Percentiles rank a stretch among this genome's conserved stretches.
phyloP scores from a whole-genome alignment of 164 flowering plant genomes.

The Macadamia tetraphylla region DNA sequence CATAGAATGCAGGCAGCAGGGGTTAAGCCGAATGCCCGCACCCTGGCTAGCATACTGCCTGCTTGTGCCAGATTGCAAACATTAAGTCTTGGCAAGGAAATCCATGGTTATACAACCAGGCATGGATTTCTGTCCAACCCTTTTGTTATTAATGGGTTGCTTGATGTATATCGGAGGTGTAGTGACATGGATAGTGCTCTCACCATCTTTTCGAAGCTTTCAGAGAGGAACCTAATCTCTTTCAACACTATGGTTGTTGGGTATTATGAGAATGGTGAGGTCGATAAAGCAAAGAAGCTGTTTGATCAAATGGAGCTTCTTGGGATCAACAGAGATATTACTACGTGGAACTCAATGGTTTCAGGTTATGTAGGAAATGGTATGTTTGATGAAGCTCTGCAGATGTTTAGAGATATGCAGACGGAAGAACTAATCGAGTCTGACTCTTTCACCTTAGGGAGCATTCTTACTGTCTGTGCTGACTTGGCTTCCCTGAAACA shows the following conservation, averaged over 20 bases:
- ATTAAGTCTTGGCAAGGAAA: conserved; percentile 43
- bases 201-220: conserved; percentile 42
- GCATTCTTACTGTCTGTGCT: conserved; percentile 56
- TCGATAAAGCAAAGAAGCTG: conserved; percentile 40
- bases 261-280: conserved; percentile 50
- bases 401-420: conserved; percentile 34
- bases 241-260: conserved; percentile 80
- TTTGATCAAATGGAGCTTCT: conserved; percentile 49
- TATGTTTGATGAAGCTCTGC: conserved; percentile 45
- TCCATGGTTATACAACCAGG: conserved; percentile 58
- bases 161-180: conserved; percentile 68
- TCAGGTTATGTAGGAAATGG: conserved; percentile 57
- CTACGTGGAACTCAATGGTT: conserved; percentile 74
- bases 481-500: conserved; percentile 30
- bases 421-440: conserved; percentile 38
- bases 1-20: conserved; percentile 43
- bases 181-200: conserved; percentile 47
- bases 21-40: conserved; percentile 53
- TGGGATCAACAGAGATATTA: conserved; percentile 39
- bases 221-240: conserved; percentile 42
- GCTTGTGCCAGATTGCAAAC: conserved; percentile 56
- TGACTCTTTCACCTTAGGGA: conserved; percentile 58
- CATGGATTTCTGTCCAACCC: conserved; percentile 45
- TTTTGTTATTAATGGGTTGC: conserved; percentile 56
- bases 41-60: conserved; percentile 63